phyloP scores from a whole-genome alignment of 2,329 filamentous ascomycete genomes.

The Aspergillus brasiliensis region DNA sequence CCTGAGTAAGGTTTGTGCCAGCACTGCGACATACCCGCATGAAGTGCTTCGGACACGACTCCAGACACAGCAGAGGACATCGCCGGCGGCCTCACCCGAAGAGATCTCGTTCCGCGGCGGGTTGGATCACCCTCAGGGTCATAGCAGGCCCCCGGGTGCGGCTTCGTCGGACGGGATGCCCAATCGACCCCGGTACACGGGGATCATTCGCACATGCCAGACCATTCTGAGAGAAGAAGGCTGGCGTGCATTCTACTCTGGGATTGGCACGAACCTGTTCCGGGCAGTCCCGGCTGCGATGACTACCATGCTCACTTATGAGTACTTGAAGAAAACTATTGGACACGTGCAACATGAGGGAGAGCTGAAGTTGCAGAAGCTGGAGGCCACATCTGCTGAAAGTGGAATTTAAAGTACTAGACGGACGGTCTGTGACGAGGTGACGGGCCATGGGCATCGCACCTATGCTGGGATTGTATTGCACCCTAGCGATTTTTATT shows the following conservation, averaged over 20 bases:
- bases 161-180: slow-evolving; percentile 61
- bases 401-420: slow-evolving; percentile 25
- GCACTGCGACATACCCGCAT: slow-evolving; percentile 93
- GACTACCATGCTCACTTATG: slow-evolving; percentile 96
- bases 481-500: neutral
- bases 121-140: slow-evolving; percentile 44
- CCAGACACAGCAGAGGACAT: slow-evolving; percentile 84
- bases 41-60: slow-evolving; percentile 92
- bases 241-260: slow-evolving; percentile 95
- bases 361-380: slow-evolving; percentile 28
- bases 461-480: neutral
- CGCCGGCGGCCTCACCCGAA: slow-evolving; percentile 48
- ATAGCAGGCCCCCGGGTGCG: slow-evolving; percentile 44
- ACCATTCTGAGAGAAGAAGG: slow-evolving; percentile 89
- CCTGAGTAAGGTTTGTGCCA: slow-evolving; percentile 90
- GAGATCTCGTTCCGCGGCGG: slow-evolving; percentile 53
- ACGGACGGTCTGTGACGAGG: slow-evolving; percentile 1
- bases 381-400: slow-evolving; percentile 19
- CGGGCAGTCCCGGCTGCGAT: slow-evolving; percentile 92
- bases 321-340: slow-evolving; percentile 66
- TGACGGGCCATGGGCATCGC: neutral
- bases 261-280: slow-evolving; percentile 97
- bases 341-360: slow-evolving; percentile 58
- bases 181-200: slow-evolving; percentile 65
- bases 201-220: slow-evolving; percentile 77